Conservation (phyloP, 148 eudicot genomes). For the Pharnaceum exiguum region DNA sequence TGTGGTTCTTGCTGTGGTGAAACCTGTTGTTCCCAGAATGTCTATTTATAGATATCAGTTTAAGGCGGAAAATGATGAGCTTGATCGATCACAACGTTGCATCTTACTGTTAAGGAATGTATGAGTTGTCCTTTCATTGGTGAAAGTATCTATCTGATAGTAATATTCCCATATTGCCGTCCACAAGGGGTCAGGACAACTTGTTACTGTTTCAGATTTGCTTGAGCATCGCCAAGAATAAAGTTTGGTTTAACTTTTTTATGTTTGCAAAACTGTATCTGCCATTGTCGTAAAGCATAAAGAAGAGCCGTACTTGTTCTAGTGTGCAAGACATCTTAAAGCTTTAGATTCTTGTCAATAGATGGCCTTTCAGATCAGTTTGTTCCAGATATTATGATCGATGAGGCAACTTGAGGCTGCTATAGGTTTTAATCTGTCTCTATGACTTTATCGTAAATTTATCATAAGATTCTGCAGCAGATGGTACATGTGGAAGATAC, state of each 20-base stretch:
- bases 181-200: not conserved
- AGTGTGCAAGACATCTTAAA: not conserved
- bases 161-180: conserved; percentile 9
- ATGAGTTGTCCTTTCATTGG: not conserved
- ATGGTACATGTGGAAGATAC: conserved; percentile 14
- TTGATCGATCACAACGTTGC: not conserved
- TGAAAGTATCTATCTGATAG: not conserved
- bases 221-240: conserved; percentile 10
- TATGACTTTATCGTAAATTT: not conserved
- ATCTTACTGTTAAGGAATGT: conserved; percentile 16
- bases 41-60: conserved; percentile 26
- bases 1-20: conserved; percentile 6
- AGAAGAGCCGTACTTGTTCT: not conserved
- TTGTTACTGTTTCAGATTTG: conserved; percentile 3
- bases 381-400: conserved; percentile 17
- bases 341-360: conserved; percentile 6
- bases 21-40: conserved; percentile 1
- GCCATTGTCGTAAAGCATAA: conserved; percentile 4
- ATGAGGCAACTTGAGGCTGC: conserved; percentile 17
- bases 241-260: conserved; percentile 1
- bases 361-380: conserved; percentile 11
- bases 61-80: not conserved
- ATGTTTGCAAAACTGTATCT: not conserved
- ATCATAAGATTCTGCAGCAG: not conserved
- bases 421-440: not conserved